These are phyloP conservation scores for Linnemannia exigua DNA, from an alignment of 192 early-diverging fungal species.

Conservation along the genomic window DNA sequence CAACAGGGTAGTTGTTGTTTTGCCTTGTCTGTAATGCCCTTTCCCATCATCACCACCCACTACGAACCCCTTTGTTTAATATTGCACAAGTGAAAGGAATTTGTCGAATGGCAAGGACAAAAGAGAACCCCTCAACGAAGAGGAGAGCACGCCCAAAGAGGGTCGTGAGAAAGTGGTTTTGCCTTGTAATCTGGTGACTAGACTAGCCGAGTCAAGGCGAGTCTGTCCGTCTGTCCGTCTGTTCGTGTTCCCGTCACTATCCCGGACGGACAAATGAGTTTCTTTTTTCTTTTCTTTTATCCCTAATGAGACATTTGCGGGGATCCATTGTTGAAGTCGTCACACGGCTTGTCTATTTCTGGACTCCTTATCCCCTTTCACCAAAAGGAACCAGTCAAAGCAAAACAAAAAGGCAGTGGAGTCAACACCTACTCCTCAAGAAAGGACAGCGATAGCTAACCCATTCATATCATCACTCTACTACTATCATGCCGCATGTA, in stretches of 20 bases:
- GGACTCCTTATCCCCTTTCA: not conserved
- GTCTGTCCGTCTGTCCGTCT: not conserved
- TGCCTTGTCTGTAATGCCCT: not conserved
- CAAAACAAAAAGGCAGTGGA: no score
- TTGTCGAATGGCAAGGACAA: not conserved
- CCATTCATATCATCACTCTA: not conserved
- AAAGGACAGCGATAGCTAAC: not conserved
- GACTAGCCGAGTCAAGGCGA: not conserved
- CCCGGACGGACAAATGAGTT: not conserved
- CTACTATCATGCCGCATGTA: not conserved
- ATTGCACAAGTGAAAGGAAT: not conserved
- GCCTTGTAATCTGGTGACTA: not conserved
- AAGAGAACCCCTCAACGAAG: not conserved
- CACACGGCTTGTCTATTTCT: slow-evolving; percentile 11
- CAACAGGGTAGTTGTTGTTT: not conserved
- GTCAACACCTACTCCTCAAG: not conserved
- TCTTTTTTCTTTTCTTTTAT: not conserved
- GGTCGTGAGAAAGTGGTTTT: not conserved
- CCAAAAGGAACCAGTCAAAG: not conserved
- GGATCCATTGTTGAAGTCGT: slow-evolving; percentile 1
- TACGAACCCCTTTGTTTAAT: not conserved
- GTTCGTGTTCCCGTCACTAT: not conserved
- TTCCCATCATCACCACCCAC: not conserved
- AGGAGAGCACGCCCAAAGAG: not conserved
- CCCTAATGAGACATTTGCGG: slow-evolving; percentile 8